Evolutionary conservation across 1,284 basidiomycete genomes (phyloP), one percentile per base, ranked within the genome.

Genomic region (Xerocomus amazonicus): DNA sequence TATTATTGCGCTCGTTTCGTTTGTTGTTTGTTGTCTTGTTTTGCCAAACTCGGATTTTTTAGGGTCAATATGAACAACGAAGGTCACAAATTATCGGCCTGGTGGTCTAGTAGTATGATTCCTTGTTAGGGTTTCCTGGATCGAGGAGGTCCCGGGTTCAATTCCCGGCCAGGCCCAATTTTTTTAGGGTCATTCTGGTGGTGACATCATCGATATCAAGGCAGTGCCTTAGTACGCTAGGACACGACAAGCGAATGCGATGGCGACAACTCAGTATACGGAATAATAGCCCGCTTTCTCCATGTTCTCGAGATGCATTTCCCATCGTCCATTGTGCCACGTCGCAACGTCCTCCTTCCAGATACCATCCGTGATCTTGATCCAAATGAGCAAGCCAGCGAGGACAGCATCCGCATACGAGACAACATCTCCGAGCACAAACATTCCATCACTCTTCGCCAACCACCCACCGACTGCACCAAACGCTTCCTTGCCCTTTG

Each of bases 61-160:
- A 12, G 14, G 8, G 5, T 47, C 4, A 43, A 1, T 14, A 23
- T 9, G n/a, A 28, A 2, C 33, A 19, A 9, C 2, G 0, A 1
- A 0, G 2, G 2, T 0, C 0, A 2, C 0, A 14, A 12, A 1
- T 19, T 43, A 4, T 53, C 50, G 74, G 73, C 73, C 74, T 75
- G 73, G 72, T 74, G 73, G 74, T 75, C 74, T 76, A 75, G 74
- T 75, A 75, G 72, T 75, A 75, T 75, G 74, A 75, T 76, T 77
- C 75, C 74, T 76, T 76, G 73, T 76, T 75, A 75, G 73, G 66
- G 62, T 57, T 45, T 48, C 39, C 56, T 56, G 59, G 60, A 28
- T 17, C 2, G 9, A 46, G 27, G 16, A 34, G 10, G 12, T 42
- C 6, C 26, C 9, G 26, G 3, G 0, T 0, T 46, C 45, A 46